A percentile compares a stretch with the other conserved stretches of the same genome.
Conservation (phyloP, 352 stramenopile genomes). For the Salisapilia sapeloensis region DNA sequence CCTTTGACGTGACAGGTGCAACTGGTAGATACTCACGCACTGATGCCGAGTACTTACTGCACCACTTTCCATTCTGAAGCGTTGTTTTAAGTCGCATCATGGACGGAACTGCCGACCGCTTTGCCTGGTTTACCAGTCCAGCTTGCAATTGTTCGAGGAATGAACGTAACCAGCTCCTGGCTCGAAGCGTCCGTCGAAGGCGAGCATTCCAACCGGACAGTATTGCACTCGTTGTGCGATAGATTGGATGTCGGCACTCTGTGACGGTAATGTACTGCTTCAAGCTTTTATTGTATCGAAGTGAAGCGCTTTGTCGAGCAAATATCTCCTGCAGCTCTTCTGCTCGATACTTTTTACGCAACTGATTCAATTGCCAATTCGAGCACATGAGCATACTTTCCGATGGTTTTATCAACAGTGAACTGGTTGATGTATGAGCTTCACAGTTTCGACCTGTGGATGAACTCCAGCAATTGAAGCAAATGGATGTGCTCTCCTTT, state of each 20-base stretch:
- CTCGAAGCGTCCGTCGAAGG: conserved; percentile 71
- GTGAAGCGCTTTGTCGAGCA: conserved; percentile 64
- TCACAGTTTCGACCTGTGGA: conserved; percentile 75
- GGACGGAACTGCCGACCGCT: conserved; percentile 14
- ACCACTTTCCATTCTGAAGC: conserved; percentile 57
- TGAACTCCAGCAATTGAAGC: conserved; percentile 90
- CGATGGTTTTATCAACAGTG: conserved; percentile 23
- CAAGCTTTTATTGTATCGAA: conserved; percentile 74
- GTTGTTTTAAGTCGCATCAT: conserved; percentile 80
- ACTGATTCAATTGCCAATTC: conserved; percentile 84
- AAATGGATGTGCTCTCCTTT: conserved; percentile 14
- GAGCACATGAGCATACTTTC: conserved; percentile 83
- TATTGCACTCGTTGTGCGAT: conserved; percentile 48
- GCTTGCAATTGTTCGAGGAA: conserved; percentile 79
- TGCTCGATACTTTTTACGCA: conserved; percentile 68
- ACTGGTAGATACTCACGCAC: conserved; percentile 46
- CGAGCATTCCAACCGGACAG: conserved; percentile 71
- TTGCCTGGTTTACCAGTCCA: conserved; percentile 23
- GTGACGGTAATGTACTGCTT: conserved; percentile 82
- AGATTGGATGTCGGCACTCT: conserved; percentile 85
- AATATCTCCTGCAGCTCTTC: conserved; percentile 91
- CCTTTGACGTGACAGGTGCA: conserved; percentile 68
- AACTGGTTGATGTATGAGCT: conserved; percentile 25
- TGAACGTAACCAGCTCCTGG: conserved; percentile 73
- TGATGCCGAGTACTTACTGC: conserved; percentile 32